Evolutionary conservation across 495 filamentous ascomycete genomes (phyloP).

Genomic region (Ramalina peruviana): DNA sequence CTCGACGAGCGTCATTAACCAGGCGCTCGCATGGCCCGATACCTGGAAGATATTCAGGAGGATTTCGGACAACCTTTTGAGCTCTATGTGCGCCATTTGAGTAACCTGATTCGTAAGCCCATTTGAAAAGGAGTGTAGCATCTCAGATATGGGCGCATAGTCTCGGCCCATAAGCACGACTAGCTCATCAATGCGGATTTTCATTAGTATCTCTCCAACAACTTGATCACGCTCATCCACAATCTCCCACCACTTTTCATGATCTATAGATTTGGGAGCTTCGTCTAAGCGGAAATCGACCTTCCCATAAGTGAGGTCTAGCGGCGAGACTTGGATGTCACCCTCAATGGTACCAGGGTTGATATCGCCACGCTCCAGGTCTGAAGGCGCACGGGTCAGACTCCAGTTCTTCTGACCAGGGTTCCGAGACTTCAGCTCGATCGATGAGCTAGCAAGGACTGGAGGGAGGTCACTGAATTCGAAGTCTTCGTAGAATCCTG

Average conservation of each 20-base stretch:
- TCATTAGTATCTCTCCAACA: conserved; percentile 80
- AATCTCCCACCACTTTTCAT: conserved; percentile 84
- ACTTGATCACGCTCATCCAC: conserved; percentile 55
- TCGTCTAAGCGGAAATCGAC: conserved; percentile 80
- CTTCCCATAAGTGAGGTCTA: conserved; percentile 52
- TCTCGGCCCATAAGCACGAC: conserved; percentile 77
- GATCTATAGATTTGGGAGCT: conserved; percentile 60
- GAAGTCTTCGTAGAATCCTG: conserved; percentile 92
- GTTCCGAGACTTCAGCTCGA: conserved; percentile 60
- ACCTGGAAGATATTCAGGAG: conserved; percentile 94
- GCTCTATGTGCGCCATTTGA: conserved; percentile 57
- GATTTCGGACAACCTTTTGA: conserved; percentile 69
- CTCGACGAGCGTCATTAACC: conserved; percentile 86
- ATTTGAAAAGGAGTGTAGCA: conserved; percentile 71
- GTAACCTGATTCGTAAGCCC: conserved; percentile 79
- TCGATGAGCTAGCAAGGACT: conserved; percentile 60
- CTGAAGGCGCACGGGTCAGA: conserved; percentile 33
- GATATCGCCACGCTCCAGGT: conserved; percentile 26
- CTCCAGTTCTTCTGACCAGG: conserved; percentile 40
- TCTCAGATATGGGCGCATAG: conserved; percentile 70
- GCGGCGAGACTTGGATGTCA: conserved; percentile 38
- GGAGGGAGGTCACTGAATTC: conserved; percentile 75
- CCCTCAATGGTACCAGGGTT: conserved; percentile 31
- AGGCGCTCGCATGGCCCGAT: conserved; percentile 73
- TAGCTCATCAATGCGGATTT: conserved; percentile 68